Evolutionary conservation across 2,329 filamentous ascomycete genomes (phyloP).

Genomic region (Macrophomina pseudophaseolina): DNA sequence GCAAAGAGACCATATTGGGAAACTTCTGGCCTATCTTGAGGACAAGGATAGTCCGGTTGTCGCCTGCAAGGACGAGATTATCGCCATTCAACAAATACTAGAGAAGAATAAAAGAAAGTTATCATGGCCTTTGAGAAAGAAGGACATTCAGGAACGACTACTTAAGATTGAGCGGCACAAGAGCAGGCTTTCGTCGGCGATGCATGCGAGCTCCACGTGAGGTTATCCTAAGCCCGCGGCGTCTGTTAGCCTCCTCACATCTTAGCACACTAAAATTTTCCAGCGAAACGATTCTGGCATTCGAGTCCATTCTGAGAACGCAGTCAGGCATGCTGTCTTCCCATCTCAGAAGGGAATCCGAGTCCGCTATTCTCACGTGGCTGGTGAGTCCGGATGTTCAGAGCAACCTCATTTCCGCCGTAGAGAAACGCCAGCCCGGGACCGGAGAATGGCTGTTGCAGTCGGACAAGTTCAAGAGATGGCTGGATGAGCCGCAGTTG

Average conservation of each 20-base stretch:
- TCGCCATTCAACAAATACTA: not conserved
- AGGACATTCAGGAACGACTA: not conserved
- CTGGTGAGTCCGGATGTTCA: not conserved
- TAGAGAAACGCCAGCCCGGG: not conserved
- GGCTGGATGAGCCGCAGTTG: not conserved
- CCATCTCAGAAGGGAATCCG: not conserved
- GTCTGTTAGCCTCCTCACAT: not conserved
- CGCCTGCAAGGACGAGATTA: not conserved
- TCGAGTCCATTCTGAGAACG: not conserved
- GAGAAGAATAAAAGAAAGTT: not conserved
- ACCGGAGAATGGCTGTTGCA: not conserved
- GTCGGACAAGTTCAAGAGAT: not conserved
- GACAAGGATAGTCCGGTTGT: not conserved
- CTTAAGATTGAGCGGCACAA: not conserved
- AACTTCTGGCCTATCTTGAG: not conserved
- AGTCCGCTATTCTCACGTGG: not conserved
- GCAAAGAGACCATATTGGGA: not conserved
- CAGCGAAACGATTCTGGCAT: not conserved
- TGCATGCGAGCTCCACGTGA: constrained; percentile 6
- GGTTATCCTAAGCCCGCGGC: not conserved
- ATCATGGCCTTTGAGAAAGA: not conserved
- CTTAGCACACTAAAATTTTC: not conserved
- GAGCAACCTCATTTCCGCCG: not conserved
- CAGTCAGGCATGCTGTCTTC: not conserved
- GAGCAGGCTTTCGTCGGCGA: not conserved